Evolutionary conservation across 2,329 filamentous ascomycete species (phyloP).

Genomic region (Fusarium irregulare): DNA sequence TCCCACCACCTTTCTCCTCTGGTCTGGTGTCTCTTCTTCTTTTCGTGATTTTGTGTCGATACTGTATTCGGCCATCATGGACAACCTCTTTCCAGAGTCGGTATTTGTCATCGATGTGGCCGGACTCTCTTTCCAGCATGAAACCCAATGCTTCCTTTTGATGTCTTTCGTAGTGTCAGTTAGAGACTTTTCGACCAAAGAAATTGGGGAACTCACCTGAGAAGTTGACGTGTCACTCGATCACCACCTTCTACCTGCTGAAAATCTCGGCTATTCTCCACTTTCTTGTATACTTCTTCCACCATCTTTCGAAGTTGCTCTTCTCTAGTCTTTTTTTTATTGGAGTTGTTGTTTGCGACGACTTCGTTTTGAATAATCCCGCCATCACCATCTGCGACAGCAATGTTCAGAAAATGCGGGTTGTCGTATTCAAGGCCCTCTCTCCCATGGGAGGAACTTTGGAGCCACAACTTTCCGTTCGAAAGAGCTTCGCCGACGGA

Average conservation of each 20-base stretch:
- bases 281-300: slow-evolving; percentile 3
- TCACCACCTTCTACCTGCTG: slow-evolving; percentile 14
- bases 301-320: slow-evolving; percentile 22
- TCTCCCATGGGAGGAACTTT: neutral
- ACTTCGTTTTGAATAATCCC: neutral
- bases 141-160: slow-evolving; percentile 18
- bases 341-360: fast-evolving
- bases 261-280: slow-evolving; percentile 5
- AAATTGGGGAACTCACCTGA: neutral
- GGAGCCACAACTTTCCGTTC: slow-evolving; percentile 6
- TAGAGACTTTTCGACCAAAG: fast-evolving
- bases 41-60: slow-evolving; percentile 9
- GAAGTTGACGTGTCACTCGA: neutral
- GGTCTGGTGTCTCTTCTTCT: neutral
- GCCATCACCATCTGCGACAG: fast-evolving
- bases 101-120: slow-evolving; percentile 6
- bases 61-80: neutral
- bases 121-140: slow-evolving; percentile 13
- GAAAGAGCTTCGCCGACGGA: neutral
- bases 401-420: slow-evolving; percentile 4
- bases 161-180: neutral
- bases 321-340: neutral
- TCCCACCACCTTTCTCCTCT: neutral
- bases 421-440: neutral
- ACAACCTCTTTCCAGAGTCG: slow-evolving; percentile 1